phyloP scores from a whole-genome alignment of 2,329 filamentous ascomycete species.

The Metarhizium guizhouense region DNA sequence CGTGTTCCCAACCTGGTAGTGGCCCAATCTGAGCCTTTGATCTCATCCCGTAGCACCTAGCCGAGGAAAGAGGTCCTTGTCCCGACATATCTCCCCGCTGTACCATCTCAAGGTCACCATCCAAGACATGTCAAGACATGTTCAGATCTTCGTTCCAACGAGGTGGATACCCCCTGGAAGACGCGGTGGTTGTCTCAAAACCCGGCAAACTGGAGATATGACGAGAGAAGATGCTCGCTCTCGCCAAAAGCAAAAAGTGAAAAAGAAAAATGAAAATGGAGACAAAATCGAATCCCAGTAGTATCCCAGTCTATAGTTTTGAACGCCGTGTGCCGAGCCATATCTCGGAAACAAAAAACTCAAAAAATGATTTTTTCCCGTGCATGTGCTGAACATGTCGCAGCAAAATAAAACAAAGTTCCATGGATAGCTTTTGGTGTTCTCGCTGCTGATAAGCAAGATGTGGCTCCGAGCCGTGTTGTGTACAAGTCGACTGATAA shows the following conservation, averaged over 20 bases:
- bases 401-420: neutral
- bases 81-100: neutral
- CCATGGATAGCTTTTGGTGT: constrained; percentile 13
- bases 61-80: neutral
- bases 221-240: constrained; percentile 6
- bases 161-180: neutral
- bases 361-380: constrained; percentile 5
- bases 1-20: constrained; percentile 5
- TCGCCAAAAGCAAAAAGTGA: constrained; percentile 2
- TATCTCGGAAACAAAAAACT: constrained; percentile 5
- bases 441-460: constrained; percentile 30
- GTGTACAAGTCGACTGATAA: constrained; percentile 25
- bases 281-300: constrained; percentile 8
- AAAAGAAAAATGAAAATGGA: constrained; percentile 2
- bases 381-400: constrained; percentile 1
- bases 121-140: constrained; percentile 22
- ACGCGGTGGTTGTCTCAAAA: constrained; percentile 6
- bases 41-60: neutral
- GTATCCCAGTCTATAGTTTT: constrained; percentile 19
- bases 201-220: constrained; percentile 8
- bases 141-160: constrained; percentile 21
- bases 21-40: neutral
- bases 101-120: constrained; percentile 8
- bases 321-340: constrained; percentile 21
- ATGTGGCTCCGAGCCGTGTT: constrained; percentile 26